phyloP scores from a whole-genome alignment of 768 basidiomycete species.

The Suillus spraguei region DNA sequence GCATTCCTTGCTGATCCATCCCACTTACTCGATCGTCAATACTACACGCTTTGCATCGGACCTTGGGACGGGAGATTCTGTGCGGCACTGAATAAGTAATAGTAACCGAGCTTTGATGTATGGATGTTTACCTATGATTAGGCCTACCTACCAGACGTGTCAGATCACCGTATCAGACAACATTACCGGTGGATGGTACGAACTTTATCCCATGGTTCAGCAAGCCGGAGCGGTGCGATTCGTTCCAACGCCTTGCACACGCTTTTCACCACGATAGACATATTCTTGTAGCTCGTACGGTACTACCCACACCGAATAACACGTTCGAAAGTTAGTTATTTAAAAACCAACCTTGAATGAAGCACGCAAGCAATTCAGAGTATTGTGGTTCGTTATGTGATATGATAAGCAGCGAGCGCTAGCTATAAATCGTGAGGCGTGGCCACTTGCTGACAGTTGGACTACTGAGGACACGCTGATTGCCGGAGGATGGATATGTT shows the following conservation, averaged over 20 bases:
- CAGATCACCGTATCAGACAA: slow-evolving; percentile 12
- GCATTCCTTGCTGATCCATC: slow-evolving; percentile 7
- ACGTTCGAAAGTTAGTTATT: neutral
- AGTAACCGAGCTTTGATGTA: slow-evolving; percentile 8
- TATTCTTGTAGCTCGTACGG: slow-evolving; percentile 3
- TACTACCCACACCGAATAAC: neutral
- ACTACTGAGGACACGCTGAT: neutral
- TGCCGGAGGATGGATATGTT: slow-evolving; percentile 9
- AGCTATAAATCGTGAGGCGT: too few species aligned
- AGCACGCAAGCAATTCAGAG: neutral
- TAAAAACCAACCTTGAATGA: neutral
- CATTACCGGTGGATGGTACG: slow-evolving; percentile 31
- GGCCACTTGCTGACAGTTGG: too few species aligned
- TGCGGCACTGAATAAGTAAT: slow-evolving; percentile 7
- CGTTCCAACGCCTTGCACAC: slow-evolving; percentile 75
- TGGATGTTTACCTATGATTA: slow-evolving; percentile 61
- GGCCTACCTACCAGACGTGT: slow-evolving; percentile 55
- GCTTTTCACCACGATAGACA: slow-evolving; percentile 36
- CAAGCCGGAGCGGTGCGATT: slow-evolving; percentile 84
- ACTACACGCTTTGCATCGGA: slow-evolving; percentile 52
- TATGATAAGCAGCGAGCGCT: neutral
- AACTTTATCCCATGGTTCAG: slow-evolving; percentile 95
- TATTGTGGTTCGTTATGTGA: slow-evolving; percentile 2
- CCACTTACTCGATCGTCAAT: slow-evolving; percentile 69
- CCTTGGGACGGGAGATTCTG: slow-evolving; percentile 58